phyloP scores from a whole-genome alignment of 371 early-diverging fungal genomes.

The Actinomortierella wolfii region DNA sequence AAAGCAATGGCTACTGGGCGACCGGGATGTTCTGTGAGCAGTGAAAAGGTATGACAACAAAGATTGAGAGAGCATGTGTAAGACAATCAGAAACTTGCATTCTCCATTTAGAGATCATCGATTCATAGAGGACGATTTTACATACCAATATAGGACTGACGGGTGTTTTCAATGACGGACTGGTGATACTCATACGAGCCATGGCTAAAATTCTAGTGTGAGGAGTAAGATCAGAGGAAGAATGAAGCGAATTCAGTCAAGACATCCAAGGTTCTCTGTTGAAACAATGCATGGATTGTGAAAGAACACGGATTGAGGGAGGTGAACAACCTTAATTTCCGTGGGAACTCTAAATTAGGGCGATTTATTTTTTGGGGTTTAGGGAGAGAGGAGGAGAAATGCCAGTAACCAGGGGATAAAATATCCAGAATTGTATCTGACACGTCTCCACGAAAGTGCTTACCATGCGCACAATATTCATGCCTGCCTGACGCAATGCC shows the following conservation, averaged over 20 bases:
- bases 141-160: constrained; percentile 53
- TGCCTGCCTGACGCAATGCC: constrained; percentile 86
- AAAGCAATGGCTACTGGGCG: constrained; percentile 84
- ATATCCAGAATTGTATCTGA: too few species aligned
- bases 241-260: too few species aligned
- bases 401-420: background rate
- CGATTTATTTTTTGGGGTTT: background rate
- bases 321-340: too few species aligned
- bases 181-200: constrained; percentile 92
- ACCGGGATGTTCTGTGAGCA: constrained; percentile 49
- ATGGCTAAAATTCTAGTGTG: constrained; percentile 82
- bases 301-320: too few species aligned
- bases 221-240: background rate
- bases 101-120: too few species aligned
- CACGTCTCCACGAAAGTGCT: background rate
- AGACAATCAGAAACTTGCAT: constrained; percentile 1
- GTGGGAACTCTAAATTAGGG: background rate
- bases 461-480: constrained; percentile 91
- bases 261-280: too few species aligned
- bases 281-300: too few species aligned
- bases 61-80: constrained; percentile 25
- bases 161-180: constrained; percentile 79
- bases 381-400: background rate
- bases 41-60: background rate
- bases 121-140: background rate